Evolutionary conservation across 768 basidiomycete genomes (phyloP), one percentile per base, ranked within the genome.

Genomic region (Lentinus brumalis): DNA sequence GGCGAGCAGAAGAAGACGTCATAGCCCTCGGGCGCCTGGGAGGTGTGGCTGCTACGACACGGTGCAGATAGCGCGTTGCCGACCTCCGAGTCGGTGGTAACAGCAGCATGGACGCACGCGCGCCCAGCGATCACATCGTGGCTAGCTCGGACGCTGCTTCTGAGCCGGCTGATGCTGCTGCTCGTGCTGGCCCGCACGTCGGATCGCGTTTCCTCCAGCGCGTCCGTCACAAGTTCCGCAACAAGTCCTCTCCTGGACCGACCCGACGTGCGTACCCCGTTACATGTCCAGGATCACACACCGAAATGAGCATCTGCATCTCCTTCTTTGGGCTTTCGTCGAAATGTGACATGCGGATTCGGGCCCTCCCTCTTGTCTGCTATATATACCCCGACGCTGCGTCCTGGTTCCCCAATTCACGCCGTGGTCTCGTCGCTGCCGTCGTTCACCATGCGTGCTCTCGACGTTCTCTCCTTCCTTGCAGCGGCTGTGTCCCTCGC

Each of bases 401-500:
- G 50, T 47, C 26, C 51, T 21, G 16, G 39, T 38, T n/a, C 5
- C 21, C 32, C 16, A 18, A 12, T 40, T 29, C n/a, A 12, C 54
- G 18, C 57, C 50, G 60, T 55, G 57, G 51, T 51, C 50, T 49
- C 57, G 60, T 41, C 57, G 52, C 40, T 40, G 35, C 31, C 32
- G 45, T 61, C 32, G 54, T 30, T 49, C 46, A 50, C 41, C 65
- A 66, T 67, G 66, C 39, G 53, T 47, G 60, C 57, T 31, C 45
- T 44, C 45, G 57, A 41, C 57, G 61, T 53, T 55, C 60, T 58
- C 60, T 67, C 60, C 47, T 61, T 56, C 59, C 56, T 62, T 46
- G 61, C 56, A 54, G 59, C 56, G 51, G 70, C 60, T n/a, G 55
- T 69, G 42, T 67, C 68, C 56, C 52, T 61, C 42, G 46, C 59